These are phyloP conservation scores for Ustilago sp. DNA, from an alignment of 1,284 basidiomycete genomes.

Conservation along the genomic window DNA sequence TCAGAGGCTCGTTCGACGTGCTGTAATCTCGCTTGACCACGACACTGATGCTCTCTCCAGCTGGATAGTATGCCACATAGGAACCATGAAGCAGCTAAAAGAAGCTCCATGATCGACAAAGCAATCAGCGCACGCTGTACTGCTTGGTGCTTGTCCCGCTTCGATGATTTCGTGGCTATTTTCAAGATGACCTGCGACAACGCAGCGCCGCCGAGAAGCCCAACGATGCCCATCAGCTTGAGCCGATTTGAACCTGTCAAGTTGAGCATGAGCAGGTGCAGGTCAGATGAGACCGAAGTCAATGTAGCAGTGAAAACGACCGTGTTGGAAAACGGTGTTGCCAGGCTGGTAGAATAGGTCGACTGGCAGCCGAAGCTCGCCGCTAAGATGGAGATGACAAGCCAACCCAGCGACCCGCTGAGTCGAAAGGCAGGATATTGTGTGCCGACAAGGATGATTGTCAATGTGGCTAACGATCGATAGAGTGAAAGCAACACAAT, in stretches of 20 bases:
- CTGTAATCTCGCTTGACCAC: neutral
- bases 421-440: conserved; percentile 18
- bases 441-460: conserved; percentile 20
- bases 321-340: conserved; percentile 45
- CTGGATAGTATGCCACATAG: conserved; percentile 20
- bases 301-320: conserved; percentile 51
- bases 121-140: conserved; percentile 35
- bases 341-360: conserved; percentile 34
- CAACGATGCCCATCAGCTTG: conserved; percentile 39
- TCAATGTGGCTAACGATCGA: conserved; percentile 22
- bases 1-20: neutral
- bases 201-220: conserved; percentile 31
- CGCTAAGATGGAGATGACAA: conserved; percentile 37
- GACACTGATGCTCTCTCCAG: conserved; percentile 12
- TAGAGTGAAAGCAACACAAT: conserved; percentile 23
- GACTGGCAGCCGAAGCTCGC: conserved; percentile 37
- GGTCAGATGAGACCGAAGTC: conserved; percentile 42
- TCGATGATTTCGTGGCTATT: conserved; percentile 28
- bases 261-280: conserved; percentile 23
- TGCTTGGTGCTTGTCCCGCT: conserved; percentile 24
- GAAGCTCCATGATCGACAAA: conserved; percentile 24
- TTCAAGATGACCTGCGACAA: conserved; percentile 42
- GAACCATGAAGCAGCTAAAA: conserved; percentile 25
- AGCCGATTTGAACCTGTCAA: conserved; percentile 17
- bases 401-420: conserved; percentile 26